A percentile compares a stretch with the other conserved stretches of the same genome.
phyloP scores from a whole-genome alignment of 805 yeast species.

The Nematodospora valgi region DNA sequence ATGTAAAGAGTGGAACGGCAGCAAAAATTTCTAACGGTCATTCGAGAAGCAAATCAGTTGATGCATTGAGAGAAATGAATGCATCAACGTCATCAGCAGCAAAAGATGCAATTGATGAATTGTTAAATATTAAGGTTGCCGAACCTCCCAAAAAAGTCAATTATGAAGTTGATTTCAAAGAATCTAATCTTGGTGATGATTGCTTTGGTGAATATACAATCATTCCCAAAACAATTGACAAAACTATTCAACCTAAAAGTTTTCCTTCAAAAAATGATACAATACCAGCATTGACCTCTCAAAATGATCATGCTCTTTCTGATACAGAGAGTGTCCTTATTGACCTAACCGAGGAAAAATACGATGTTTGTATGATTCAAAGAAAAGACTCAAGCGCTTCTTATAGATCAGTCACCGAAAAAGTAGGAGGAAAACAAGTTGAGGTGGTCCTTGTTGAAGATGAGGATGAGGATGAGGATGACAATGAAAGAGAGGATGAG shows the following conservation, averaged over 20 bases:
- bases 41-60: conserved; percentile 13
- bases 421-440: conserved; percentile 33
- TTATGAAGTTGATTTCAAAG: conserved; percentile 41
- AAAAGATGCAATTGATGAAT: conserved; percentile 4
- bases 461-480: conserved; percentile 25
- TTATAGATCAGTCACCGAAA: conserved; percentile 39
- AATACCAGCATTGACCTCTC: background rate
- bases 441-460: conserved; percentile 44
- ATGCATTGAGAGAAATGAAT: conserved; percentile 2
- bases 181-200: conserved; percentile 8
- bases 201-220: background rate
- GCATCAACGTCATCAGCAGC: background rate
- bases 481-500: conserved; percentile 34
- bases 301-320: conserved; percentile 19
- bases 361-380: conserved; percentile 34
- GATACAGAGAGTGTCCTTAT: conserved; percentile 39
- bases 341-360: conserved; percentile 39
- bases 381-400: conserved; percentile 33
- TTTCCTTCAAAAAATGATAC: background rate
- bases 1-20: too few relatives aligned
- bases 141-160: conserved; percentile 37
- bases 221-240: background rate
- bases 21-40: conserved; percentile 3
- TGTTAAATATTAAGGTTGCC: conserved; percentile 24
- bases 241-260: background rate